phyloP scores from a whole-genome alignment of 768 basidiomycete genomes.

The Phylloporus sp. region DNA sequence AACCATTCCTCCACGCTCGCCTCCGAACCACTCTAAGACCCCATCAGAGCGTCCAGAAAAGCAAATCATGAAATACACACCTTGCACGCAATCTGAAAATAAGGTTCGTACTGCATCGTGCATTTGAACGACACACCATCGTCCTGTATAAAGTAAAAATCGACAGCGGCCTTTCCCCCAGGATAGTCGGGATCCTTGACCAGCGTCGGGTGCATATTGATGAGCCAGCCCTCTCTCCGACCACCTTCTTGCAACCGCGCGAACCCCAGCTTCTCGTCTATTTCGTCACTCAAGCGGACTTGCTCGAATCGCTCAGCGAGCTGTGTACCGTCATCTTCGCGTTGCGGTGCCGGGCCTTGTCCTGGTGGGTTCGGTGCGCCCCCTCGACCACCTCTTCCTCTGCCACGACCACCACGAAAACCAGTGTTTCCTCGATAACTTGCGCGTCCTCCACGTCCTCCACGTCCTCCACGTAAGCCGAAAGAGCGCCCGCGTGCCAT shows the following conservation, averaged over 20 bases:
- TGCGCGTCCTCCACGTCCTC: conserved; percentile 39
- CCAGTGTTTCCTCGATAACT: conserved; percentile 28
- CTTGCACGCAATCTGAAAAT: conserved; percentile 91
- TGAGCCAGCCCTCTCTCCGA: conserved; percentile 84
- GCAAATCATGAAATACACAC: conserved; percentile 35
- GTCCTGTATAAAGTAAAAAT: conserved; percentile 96
- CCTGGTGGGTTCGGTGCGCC: conserved; percentile 33
- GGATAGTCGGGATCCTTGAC: conserved; percentile 83
- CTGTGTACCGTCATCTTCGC: conserved; percentile 89
- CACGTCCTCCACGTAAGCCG: conserved; percentile 46
- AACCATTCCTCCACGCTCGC: conserved; percentile 94
- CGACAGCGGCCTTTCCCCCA: conserved; percentile 84
- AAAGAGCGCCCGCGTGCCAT: conserved; percentile 50
- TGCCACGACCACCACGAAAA: conserved; percentile 47
- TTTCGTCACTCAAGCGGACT: conserved; percentile 70
- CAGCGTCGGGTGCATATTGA: conserved; percentile 98
- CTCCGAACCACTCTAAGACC: conserved; percentile 71
- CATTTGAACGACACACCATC: conserved; percentile 96
- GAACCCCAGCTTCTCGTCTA: conserved; percentile 94
- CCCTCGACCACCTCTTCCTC: conserved; percentile 40
- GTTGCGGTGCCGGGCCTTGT: conserved; percentile 51
- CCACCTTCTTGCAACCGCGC: conserved; percentile 73
- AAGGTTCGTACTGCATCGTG: conserved; percentile 90
- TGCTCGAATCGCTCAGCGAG: conserved; percentile 85
- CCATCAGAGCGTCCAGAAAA: conserved; percentile 2